These are phyloP conservation scores for Canariomyces notabilis DNA, from an alignment of 2,329 filamentous ascomycete genomes.

Conservation along the genomic window DNA sequence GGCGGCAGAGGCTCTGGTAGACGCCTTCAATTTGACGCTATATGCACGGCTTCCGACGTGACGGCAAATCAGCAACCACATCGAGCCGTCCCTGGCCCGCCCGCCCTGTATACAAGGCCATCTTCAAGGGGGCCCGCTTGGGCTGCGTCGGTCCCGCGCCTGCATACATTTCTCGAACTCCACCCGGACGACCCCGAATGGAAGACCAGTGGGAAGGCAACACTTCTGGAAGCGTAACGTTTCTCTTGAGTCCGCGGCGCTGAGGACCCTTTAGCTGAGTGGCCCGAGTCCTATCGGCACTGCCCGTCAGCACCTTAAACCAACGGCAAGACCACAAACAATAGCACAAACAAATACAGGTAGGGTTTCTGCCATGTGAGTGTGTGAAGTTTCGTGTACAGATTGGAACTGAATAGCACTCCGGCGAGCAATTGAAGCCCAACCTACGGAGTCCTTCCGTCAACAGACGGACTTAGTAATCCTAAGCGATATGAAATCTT, in stretches of 20 bases:
- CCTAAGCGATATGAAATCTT: too few relatives aligned
- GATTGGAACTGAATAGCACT: too few relatives aligned
- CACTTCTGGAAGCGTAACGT: slow-evolving; percentile 8
- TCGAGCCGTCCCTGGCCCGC: slow-evolving; percentile 1
- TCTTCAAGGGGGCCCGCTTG: slow-evolving; percentile 7
- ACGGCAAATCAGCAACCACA: slow-evolving; percentile 2
- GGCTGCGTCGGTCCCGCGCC: slow-evolving; percentile 6
- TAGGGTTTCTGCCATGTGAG: too few relatives aligned
- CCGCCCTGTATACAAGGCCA: background rate
- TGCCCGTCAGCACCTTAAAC: too few relatives aligned
- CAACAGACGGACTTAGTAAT: too few relatives aligned
- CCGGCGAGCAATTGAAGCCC: too few relatives aligned
- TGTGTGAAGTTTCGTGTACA: too few relatives aligned
- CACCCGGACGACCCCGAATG: slow-evolving; percentile 4
- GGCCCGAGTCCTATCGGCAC: too few relatives aligned
- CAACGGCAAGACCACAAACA: too few relatives aligned
- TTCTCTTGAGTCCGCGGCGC: background rate
- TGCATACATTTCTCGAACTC: slow-evolving; percentile 7
- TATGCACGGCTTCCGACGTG: slow-evolving; percentile 3
- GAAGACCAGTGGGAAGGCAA: slow-evolving; percentile 1
- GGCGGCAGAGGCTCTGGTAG: background rate
- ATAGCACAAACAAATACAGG: too few relatives aligned
- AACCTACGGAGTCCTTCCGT: too few relatives aligned
- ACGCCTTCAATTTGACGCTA: slow-evolving; percentile 4
- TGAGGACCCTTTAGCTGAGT: slow-evolving; percentile 3